Evolutionary conservation across 1,284 basidiomycete genomes (phyloP).

Genomic region (Lentinula novae-zelandiae): DNA sequence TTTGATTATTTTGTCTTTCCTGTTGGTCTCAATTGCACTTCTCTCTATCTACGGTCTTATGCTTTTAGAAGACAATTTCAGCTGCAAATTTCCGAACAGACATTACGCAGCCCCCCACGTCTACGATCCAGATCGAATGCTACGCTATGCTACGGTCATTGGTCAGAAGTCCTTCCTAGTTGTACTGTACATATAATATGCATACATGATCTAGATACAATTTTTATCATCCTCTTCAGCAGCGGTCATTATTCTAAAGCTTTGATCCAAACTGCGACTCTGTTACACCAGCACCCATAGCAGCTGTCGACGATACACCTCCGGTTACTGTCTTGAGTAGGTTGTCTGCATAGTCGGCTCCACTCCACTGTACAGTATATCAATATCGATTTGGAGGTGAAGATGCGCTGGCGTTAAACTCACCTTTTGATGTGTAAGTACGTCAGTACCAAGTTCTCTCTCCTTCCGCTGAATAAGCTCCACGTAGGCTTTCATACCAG

Average conservation of each 20-base stretch:
- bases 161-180: no score
- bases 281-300: conserved; percentile 94
- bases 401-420: conserved; percentile 10
- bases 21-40: no score
- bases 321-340: conserved; percentile 94
- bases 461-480: conserved; percentile 84
- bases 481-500: conserved; percentile 92
- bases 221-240: no score
- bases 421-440: conserved; percentile 86
- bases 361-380: conserved; percentile 70
- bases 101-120: no score
- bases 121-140: no score
- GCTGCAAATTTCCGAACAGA: no score
- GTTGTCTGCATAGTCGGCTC: conserved; percentile 90
- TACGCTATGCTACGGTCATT: no score
- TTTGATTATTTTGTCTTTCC: no score
- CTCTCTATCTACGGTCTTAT: no score
- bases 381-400: conserved; percentile 14
- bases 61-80: no score
- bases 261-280: conserved; percentile 77
- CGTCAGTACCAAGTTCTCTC: conserved; percentile 87
- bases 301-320: conserved; percentile 91
- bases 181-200: no score
- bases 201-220: no score
- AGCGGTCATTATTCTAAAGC: neutral